Base-by-base conservation (phyloP, 139 green algal species). In the Asterochloris sp. region DNA sequence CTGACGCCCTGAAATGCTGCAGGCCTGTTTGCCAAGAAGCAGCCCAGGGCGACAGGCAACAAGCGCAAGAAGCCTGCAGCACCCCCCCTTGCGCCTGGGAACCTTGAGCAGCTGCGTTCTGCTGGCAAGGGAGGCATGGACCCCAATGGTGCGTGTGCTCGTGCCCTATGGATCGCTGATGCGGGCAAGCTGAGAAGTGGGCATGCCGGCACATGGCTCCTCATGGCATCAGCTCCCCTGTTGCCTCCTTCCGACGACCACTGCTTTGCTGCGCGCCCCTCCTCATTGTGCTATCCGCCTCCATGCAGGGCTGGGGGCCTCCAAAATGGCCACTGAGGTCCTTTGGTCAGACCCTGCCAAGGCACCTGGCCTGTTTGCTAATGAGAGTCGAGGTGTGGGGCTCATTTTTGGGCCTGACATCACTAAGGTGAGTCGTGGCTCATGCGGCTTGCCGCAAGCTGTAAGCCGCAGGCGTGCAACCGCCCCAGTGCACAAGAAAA, bases 301-400 rank as follows among this genome's bases (percentile, higher is more conserved):
- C 15, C 28, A 19, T 75, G 21, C 83, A 91, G 85, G 89, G 60
- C 62, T 84, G 71, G 91, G 91, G 78, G 47, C 74, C 24, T 88
- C 86, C 1, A 64, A 78, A 11, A 73, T 98, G 11, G 92, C 95
- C 8, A 83, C 90, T 1, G 96, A 99, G 81, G 92, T 99, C 71
- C 86, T 99, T 80, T 99, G 97, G 97, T 96, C 88, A 4, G 97
- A 99, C 84, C 96, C 95, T 1, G 83, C 89, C 47, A 75, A 74
- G 19, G 80, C 86, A 17, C 85, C 88, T 12, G 95, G 95, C 12
- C 84, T 99, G 26, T 17, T 74, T 14, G 21, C 80, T 14, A 99
- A 99, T 84, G 78, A 91, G 4, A 74, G 83, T 38, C 89, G 97
- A 4, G 96, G 95, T 13, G 91, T 99, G 29, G 97, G 97, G 29